Evolutionary conservation across 805 yeast species (phyloP), one percentile per base, ranked within the genome.

Genomic region (Candida loeiensis): DNA sequence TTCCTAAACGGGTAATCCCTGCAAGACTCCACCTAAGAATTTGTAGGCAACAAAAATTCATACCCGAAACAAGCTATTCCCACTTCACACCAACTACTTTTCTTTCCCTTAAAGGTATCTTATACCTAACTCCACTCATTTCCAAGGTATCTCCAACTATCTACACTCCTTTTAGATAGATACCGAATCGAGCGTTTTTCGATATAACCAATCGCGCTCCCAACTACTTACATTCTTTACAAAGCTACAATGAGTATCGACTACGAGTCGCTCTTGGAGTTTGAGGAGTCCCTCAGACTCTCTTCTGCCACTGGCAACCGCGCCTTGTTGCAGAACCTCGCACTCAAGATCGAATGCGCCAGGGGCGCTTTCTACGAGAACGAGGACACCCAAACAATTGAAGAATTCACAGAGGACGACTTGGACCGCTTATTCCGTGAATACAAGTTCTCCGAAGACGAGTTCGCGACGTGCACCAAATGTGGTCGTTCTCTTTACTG

Each of bases 251-350:
- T 31, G 32, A 35, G 24, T 12, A 39, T 53, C 26, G 56, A 61
- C 40, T 56, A 50, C 45, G 59, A 51, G 44, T 48, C 63, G 7
- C 49, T 62, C 14, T 47, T 63, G 25, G 68, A 64, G 41, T 64
- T 64, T 37, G 69, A 64, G 45, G 66, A 62, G 33, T 57, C 67
- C 12, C 51, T 63, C 9, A 39, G 54, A 20, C 35, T 47, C 18
- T 36, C 53, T 3, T 44, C 50, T 14, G 29, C 25, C 11, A 47
- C 45, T 8, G 48, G 43, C 34, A 49, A 49, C 34, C 31, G 47
- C 6, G 45, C 57, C 7, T 49, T 60, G 13, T 51, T 54, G 29
- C 44, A 41, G 14, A 61, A 59, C 40, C 42, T 63, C 22, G 64
- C 56, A 16, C 39, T 46, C 12, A 59, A 56, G 45, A 54, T 63